Evolutionary conservation across 1,284 basidiomycete species (phyloP).

Genomic region (Sphagnurus paluster): DNA sequence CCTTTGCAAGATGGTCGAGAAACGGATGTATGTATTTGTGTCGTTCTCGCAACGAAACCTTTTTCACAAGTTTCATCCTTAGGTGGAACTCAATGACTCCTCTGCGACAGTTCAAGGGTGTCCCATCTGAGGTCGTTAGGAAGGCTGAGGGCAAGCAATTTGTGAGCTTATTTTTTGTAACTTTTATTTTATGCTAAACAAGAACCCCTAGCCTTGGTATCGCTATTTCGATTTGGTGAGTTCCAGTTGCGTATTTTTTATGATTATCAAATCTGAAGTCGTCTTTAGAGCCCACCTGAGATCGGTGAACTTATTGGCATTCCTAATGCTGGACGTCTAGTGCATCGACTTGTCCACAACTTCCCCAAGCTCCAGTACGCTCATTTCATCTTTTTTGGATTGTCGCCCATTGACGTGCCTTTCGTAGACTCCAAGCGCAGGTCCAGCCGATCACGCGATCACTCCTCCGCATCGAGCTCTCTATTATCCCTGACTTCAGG

Average conservation of each 20-base stretch:
- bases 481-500: constrained; percentile 93
- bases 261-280: constrained; percentile 1
- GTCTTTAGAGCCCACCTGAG: constrained; percentile 65
- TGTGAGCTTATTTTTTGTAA: constrained; percentile 43
- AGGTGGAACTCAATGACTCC: constrained; percentile 99
- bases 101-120: constrained; percentile 91
- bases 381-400: constrained; percentile 3
- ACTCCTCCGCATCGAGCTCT: constrained; percentile 85
- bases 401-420: constrained; percentile 7
- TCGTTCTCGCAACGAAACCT: not conserved
- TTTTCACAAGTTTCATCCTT: constrained; percentile 9
- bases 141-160: constrained; percentile 99
- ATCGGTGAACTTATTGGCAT: constrained; percentile 94
- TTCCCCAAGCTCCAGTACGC: constrained; percentile 94
- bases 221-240: constrained; percentile 88
- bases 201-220: constrained; percentile 81
- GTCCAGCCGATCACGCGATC: constrained; percentile 93
- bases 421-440: constrained; percentile 78
- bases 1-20: constrained; percentile 97
- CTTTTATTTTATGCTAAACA: constrained; percentile 2
- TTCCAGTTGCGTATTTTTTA: not conserved
- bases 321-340: constrained; percentile 87
- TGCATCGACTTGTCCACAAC: constrained; percentile 93
- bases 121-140: constrained; percentile 84
- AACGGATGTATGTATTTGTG: constrained; percentile 65